A percentile compares a stretch with the other conserved stretches of the same genome.
phyloP scores from a whole-genome alignment of 805 yeast species.

The Saccharomyces cerevisiae region DNA sequence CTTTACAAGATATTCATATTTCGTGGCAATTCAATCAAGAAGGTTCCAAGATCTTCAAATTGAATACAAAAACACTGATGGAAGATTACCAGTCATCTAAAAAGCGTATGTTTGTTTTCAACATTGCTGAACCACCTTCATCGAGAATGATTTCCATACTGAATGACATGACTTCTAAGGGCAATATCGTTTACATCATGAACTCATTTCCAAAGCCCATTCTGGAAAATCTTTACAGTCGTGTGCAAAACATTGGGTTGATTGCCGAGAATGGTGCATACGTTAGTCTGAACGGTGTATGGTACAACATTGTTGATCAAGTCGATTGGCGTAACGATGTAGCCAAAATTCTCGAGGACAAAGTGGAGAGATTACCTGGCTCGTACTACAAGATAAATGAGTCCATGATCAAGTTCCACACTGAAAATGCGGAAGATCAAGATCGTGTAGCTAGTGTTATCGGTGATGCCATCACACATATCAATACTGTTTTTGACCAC shows the following conservation, averaged over 20 bases:
- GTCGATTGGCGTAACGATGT: conserved; percentile 35
- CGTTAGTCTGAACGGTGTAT: conserved; percentile 46
- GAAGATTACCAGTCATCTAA: conserved; percentile 25
- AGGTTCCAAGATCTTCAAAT: conserved; percentile 29
- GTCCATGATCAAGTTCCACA: conserved; percentile 66
- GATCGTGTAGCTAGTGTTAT: conserved; percentile 60
- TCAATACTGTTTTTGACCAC: conserved; percentile 63
- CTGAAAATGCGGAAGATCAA: conserved; percentile 55
- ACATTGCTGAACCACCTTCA: conserved; percentile 48
- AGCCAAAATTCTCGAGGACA: conserved; percentile 28
- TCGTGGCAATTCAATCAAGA: conserved; percentile 45
- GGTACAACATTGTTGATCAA: conserved; percentile 58
- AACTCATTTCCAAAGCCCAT: conserved; percentile 57
- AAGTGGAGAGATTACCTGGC: conserved; percentile 72
- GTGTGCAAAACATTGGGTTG: conserved; percentile 64
- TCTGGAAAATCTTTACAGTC: conserved; percentile 58
- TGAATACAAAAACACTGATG: conserved; percentile 24
- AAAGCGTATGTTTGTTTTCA: conserved; percentile 40
- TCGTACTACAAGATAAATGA: conserved; percentile 66
- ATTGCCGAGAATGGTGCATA: conserved; percentile 89
- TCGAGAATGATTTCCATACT: conserved; percentile 51
- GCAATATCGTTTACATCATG: conserved; percentile 62
- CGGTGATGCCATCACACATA: conserved; percentile 80
- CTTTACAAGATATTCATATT: conserved; percentile 44
- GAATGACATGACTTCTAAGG: conserved; percentile 47